Percentiles rank a stretch among this genome's conserved stretches.
phyloP scores from a whole-genome alignment of 352 stramenopile genomes.

The Phytophthora rubi region DNA sequence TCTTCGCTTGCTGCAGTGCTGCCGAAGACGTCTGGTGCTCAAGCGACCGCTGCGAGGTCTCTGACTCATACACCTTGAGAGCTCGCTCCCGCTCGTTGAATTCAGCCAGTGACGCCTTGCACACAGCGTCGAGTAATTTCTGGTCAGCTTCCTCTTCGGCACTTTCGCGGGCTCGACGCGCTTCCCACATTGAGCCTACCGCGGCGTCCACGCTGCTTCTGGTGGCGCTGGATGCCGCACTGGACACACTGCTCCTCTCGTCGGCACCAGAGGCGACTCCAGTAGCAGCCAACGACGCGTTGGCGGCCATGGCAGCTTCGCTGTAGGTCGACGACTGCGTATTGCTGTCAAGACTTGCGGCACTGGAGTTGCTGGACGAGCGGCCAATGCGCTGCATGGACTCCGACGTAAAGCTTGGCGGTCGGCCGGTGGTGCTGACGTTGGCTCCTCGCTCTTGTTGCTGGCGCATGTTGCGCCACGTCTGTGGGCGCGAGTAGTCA shows the following conservation, averaged over 20 bases:
- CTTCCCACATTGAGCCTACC: slow-evolving; percentile 71
- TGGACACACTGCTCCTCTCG: slow-evolving; percentile 22
- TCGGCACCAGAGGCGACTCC: slow-evolving; percentile 5
- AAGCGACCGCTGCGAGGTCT: slow-evolving; percentile 38
- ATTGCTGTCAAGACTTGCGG: slow-evolving; percentile 22
- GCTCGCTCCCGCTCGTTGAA: slow-evolving; percentile 74
- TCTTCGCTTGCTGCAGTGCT: slow-evolving; percentile 48
- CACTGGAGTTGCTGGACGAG: slow-evolving; percentile 26
- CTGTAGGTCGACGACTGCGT: slow-evolving; percentile 21
- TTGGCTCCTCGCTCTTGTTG: slow-evolving; percentile 30
- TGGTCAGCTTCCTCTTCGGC: slow-evolving; percentile 67
- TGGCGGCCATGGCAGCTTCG: slow-evolving; percentile 27
- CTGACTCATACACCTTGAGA: slow-evolving; percentile 58
- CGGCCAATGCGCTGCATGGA: slow-evolving; percentile 4
- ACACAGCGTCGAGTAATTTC: slow-evolving; percentile 82
- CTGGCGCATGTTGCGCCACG: slow-evolving; percentile 51
- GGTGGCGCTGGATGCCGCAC: slow-evolving; percentile 27
- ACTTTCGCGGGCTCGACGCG: slow-evolving; percentile 53
- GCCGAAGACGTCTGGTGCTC: slow-evolving; percentile 41
- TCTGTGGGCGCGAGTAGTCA: slow-evolving; percentile 50
- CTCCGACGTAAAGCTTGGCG: slow-evolving; percentile 21
- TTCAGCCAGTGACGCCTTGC: slow-evolving; percentile 77
- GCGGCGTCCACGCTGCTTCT: slow-evolving; percentile 43
- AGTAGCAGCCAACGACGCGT: slow-evolving; percentile 26
- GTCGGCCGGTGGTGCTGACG: background rate